Percentiles rank a stretch among this genome's conserved stretches.
Evolutionary conservation across 139 green algal genomes (phyloP).

Genomic region (Volvox africanus): DNA sequence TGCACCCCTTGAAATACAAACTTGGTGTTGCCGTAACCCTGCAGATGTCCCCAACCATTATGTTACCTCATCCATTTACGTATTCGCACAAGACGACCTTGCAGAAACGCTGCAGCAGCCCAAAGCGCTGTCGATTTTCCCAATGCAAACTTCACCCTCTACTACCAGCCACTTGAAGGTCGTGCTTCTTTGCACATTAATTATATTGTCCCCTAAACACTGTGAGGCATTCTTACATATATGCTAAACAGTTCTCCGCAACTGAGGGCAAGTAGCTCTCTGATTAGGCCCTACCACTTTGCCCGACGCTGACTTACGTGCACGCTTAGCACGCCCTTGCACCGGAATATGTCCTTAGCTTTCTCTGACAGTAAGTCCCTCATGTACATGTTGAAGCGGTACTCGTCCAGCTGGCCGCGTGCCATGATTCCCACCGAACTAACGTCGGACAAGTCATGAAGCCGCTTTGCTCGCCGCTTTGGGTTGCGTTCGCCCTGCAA

Average conservation of each 20-base stretch:
- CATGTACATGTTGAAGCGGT: conserved; percentile 93
- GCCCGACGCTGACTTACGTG: conserved; percentile 61
- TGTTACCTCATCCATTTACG: not conserved
- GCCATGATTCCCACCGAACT: conserved; percentile 81
- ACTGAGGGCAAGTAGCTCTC: no score
- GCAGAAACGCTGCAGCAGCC: no score
- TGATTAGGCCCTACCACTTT: no score
- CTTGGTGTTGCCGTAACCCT: conserved; percentile 72
- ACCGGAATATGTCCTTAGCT: conserved; percentile 88
- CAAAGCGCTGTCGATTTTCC: no score
- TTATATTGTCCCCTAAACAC: no score
- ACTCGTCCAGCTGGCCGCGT: conserved; percentile 79
- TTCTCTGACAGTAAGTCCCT: conserved; percentile 83
- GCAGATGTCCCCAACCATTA: not conserved
- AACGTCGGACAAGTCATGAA: conserved; percentile 83
- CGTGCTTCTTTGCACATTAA: no score
- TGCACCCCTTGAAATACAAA: conserved; percentile 94
- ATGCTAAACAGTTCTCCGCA: no score
- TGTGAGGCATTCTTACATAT: no score
- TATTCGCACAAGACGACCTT: no score
- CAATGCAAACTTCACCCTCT: no score
- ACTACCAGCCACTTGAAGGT: no score
- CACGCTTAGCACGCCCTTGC: conserved; percentile 86
- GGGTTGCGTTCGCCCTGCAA: conserved; percentile 66
- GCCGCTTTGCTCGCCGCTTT: conserved; percentile 70